Conservation (phyloP, 2,329 filamentous ascomycete genomes). For the Claviceps sp. region DNA sequence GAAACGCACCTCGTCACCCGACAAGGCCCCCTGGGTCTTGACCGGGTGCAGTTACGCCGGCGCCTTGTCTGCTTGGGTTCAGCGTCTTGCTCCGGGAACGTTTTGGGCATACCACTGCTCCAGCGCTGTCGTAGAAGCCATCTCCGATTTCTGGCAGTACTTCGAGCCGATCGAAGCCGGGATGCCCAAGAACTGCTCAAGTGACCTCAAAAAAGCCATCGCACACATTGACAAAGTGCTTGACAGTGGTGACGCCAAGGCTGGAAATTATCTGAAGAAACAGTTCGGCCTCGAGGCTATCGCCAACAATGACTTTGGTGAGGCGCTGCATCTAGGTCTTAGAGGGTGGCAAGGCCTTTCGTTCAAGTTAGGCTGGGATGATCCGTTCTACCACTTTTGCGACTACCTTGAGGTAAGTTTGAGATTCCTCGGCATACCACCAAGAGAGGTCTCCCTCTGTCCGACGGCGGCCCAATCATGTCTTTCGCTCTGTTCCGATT, state of each 20-base stretch:
- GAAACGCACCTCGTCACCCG: constrained; percentile 47
- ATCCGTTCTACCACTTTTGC: no score
- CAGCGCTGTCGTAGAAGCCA: constrained; percentile 61
- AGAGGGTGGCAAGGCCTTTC: no score
- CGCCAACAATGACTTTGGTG: constrained; percentile 36
- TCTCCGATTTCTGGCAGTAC: constrained; percentile 57
- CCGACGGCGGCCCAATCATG: constrained; percentile 16
- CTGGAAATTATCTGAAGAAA: constrained; percentile 27
- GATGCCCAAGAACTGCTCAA: constrained; percentile 45
- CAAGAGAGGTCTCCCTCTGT: no score
- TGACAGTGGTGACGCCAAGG: constrained; percentile 18
- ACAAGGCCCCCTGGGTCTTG: constrained; percentile 55
- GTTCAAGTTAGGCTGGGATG: no score
- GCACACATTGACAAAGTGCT: constrained; percentile 35
- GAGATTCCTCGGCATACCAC: no score
- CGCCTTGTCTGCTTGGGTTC: constrained; percentile 58
- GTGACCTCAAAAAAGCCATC: constrained; percentile 40
- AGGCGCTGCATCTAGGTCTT: constrained; percentile 12
- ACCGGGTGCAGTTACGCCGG: constrained; percentile 74
- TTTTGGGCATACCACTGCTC: constrained; percentile 67
- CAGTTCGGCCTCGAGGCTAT: constrained; percentile 28
- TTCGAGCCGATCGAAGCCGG: constrained; percentile 30
- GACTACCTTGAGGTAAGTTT: no score
- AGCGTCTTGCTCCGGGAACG: constrained; percentile 57
- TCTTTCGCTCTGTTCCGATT: background rate